A percentile compares a stretch with the other conserved stretches of the same genome.
Conservation (phyloP, 495 filamentous ascomycete genomes). For the Cenococcum geophilum region DNA sequence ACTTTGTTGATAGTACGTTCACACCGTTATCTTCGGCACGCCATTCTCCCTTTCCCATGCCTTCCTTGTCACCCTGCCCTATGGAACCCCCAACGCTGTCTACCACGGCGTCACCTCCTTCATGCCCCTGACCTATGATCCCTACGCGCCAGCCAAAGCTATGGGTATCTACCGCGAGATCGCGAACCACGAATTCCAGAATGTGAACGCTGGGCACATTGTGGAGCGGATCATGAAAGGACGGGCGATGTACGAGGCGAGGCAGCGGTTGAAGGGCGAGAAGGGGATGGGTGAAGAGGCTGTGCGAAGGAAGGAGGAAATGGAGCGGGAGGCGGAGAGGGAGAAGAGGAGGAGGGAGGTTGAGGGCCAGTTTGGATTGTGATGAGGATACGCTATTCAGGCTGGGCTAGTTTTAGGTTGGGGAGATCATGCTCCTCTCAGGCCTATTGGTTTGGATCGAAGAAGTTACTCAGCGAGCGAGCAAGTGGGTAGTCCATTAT, state of each 20-base stretch:
- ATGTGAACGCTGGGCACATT: slow-evolving; percentile 90
- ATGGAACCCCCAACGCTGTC: slow-evolving; percentile 61
- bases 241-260: slow-evolving; percentile 76
- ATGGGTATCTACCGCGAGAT: slow-evolving; percentile 39
- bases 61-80: slow-evolving; percentile 71
- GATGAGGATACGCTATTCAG: too few species aligned
- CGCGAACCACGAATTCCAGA: slow-evolving; percentile 62
- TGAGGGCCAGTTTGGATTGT: slow-evolving; percentile 34
- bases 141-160: slow-evolving; percentile 61
- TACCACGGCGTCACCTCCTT: slow-evolving; percentile 95
- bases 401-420: too few species aligned
- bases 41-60: slow-evolving; percentile 72
- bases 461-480: too few species aligned
- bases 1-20: slow-evolving; percentile 58
- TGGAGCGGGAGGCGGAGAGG: slow-evolving; percentile 46
- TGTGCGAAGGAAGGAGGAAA: slow-evolving; percentile 47
- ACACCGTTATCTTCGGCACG: slow-evolving; percentile 80
- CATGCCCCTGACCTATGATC: slow-evolving; percentile 80
- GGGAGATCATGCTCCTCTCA: too few species aligned
- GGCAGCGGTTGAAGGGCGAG: slow-evolving; percentile 79
- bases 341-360: slow-evolving; percentile 32
- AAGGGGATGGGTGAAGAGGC: slow-evolving; percentile 71
- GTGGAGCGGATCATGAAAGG: slow-evolving; percentile 82
- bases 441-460: too few species aligned
- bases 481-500: too few species aligned